A percentile compares a stretch with the other conserved stretches of the same genome.
These are phyloP conservation scores for Curvularia spicifera DNA, from an alignment of 2,329 filamentous ascomycete species.

Conservation along the genomic window DNA sequence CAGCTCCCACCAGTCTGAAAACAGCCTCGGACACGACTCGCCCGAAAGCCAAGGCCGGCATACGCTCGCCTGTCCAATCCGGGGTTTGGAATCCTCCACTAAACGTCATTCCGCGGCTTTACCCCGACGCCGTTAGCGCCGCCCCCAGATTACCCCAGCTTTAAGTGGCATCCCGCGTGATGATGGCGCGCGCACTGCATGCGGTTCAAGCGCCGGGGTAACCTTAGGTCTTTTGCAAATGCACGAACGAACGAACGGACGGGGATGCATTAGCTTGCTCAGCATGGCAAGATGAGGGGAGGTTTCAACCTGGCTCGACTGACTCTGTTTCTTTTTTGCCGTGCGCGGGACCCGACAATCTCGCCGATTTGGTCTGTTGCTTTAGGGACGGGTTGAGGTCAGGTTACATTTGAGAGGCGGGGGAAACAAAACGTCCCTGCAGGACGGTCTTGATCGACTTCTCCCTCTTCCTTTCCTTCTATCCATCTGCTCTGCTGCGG, in stretches of 20 bases:
- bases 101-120: background rate
- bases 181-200: too few species aligned
- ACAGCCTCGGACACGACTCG: background rate
- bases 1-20: too few species aligned
- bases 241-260: conserved; percentile 17
- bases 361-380: background rate
- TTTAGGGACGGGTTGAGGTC: background rate
- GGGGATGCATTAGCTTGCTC: background rate
- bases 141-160: background rate
- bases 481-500: background rate
- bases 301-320: background rate
- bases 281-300: background rate
- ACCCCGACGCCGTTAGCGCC: background rate
- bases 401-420: background rate
- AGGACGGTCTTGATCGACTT: background rate
- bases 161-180: background rate
- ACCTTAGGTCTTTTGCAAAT: too few species aligned
- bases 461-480: background rate
- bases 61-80: too few species aligned
- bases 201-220: background rate
- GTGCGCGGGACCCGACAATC: conserved; percentile 15
- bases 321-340: background rate
- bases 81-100: too few species aligned
- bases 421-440: conserved; percentile 1
- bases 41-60: conserved; percentile 11